Conservation (phyloP, 1,139 yeast species). For the Nakaseomyces delphensis region DNA sequence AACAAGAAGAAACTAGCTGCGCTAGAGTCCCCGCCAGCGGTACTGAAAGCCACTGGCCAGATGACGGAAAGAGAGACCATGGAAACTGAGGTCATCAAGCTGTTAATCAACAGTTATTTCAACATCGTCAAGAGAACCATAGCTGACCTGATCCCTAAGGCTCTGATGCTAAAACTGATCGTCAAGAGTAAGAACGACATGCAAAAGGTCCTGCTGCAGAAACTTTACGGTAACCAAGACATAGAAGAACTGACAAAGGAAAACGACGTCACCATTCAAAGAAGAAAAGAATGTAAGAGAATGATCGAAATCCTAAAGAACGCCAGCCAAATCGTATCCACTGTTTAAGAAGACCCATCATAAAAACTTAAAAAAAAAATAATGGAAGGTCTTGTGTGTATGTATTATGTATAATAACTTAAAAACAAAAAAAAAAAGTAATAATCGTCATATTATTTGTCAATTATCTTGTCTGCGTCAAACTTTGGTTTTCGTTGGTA, state of each 20-base stretch:
- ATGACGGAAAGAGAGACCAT: conserved; percentile 92
- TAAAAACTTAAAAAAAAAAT: too few species aligned
- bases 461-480: too few species aligned
- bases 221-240: conserved; percentile 70
- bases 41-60: conserved; percentile 87
- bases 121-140: conserved; percentile 89
- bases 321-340: conserved; percentile 86
- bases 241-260: conserved; percentile 77
- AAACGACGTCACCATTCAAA: conserved; percentile 84
- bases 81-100: conserved; percentile 94
- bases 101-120: conserved; percentile 82
- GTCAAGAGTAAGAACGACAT: conserved; percentile 76
- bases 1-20: conserved; percentile 90
- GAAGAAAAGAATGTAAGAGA: conserved; percentile 88
- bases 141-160: conserved; percentile 89
- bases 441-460: neutral
- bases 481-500: too few species aligned
- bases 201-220: conserved; percentile 82
- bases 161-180: conserved; percentile 86
- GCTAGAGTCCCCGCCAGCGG: conserved; percentile 97
- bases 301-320: conserved; percentile 87
- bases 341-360: conserved; percentile 47
- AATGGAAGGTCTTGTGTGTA: too few species aligned
- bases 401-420: neutral
- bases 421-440: neutral